A percentile compares a stretch with the other conserved stretches of the same genome.
Conservation (phyloP, 106 monocot species). For the Phalaenopsis equestris region DNA sequence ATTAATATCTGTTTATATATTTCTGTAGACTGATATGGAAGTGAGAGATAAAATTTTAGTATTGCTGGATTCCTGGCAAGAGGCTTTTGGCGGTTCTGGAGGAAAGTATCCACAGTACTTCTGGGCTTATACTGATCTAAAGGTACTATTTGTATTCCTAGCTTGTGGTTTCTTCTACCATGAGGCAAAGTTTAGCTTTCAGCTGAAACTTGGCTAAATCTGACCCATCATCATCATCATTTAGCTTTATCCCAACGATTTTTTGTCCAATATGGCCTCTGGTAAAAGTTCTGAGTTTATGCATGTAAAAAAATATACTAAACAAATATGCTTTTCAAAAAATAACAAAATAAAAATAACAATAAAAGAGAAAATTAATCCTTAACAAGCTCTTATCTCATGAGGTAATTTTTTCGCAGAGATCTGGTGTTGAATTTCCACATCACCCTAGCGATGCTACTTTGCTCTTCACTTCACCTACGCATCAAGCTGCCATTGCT, state of each 20-base stretch:
- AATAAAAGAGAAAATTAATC: no score
- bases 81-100: conserved; percentile 80
- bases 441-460: conserved; percentile 47
- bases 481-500: conserved; percentile 17
- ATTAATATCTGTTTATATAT: background rate
- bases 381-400: background rate
- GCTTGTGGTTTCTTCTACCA: background rate
- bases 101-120: conserved; percentile 89
- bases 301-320: no score
- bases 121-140: conserved; percentile 70
- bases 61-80: conserved; percentile 86
- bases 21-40: conserved; percentile 61
- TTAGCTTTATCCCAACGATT: no score
- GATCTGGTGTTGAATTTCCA: conserved; percentile 72
- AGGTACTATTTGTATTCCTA: conserved; percentile 25
- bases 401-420: conserved; percentile 24
- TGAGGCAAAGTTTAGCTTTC: no score
- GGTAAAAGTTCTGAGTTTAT: no score
- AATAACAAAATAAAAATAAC: no score
- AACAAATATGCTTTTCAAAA: no score
- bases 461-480: conserved; percentile 64
- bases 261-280: no score
- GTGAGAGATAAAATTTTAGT: conserved; percentile 83
- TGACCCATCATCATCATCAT: no score
- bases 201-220: no score